Evolutionary conservation across 169 alveolate genomes (phyloP), one percentile per base, ranked within the genome.

Genomic region (Cryptosporidium sp.): DNA sequence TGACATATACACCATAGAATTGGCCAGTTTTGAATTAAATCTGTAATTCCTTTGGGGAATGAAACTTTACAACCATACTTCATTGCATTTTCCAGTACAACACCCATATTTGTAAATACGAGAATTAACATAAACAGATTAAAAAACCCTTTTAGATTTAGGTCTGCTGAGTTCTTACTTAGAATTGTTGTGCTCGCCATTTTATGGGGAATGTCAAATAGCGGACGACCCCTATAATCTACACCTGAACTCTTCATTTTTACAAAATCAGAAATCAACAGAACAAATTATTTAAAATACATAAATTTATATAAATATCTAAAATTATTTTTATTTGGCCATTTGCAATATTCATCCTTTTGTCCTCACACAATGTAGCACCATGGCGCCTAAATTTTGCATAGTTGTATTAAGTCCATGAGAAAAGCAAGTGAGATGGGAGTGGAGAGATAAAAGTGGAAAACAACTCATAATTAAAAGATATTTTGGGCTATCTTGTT

Each of bases 21-120:
- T 35, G 92, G 93, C 93, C 93, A 91, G 50, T 91, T 91, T 37
- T 71, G 84, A 43, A 85, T 94, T 84, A 87, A 80, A 86, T 35
- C 95, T 69, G 59, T 84, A 84, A 6, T 95, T 96, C 39, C 94
- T 29, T 33, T 85, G 85, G 91, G 95, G 67, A 61, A 91, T 61
- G 45, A 92, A 70, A 55, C 96, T 95, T 91, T 86, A 31, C 84
- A 71, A 59, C 98, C 98, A 69, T 96, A 96, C 71, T 94, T 94
- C 80, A 95, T 91, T 41, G 96, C 89, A 74, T 96, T 96, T 69
- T 96, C 96, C 31, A 96, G 68, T 12, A 96, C 95, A 52, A 96
- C 84, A 43, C 97, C 91, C 86, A 96, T 94, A 91, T 96, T 95
- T 45, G 95, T 94, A 37, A 95, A 95, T 37, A 94, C 93, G 31